Percentiles rank a stretch among this genome's conserved stretches.
Conservation (phyloP, 108 stramenopile genomes). For the Conticribra weissflogii region DNA sequence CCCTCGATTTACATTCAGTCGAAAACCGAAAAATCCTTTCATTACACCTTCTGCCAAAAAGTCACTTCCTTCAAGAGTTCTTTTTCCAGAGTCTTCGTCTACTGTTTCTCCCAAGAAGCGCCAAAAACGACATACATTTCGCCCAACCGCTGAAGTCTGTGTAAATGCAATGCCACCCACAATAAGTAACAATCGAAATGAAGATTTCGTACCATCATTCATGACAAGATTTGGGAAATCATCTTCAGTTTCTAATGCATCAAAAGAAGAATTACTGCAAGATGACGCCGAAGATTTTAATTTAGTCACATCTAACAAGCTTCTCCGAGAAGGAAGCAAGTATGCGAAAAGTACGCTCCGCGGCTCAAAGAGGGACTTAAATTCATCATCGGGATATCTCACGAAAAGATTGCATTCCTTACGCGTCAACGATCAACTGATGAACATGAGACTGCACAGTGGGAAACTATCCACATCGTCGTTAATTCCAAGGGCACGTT, state of each 20-base stretch:
- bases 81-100: not conserved
- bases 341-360: not conserved
- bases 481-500: conserved; percentile 16
- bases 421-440: conserved; percentile 24
- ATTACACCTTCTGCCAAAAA: not conserved
- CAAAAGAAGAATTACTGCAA: not conserved
- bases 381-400: conserved; percentile 24
- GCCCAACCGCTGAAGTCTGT: conserved; percentile 5
- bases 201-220: not conserved
- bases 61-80: not conserved
- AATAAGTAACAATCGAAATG: not conserved
- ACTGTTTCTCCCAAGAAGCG: conserved; percentile 2
- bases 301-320: not conserved
- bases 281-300: not conserved
- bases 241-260: not conserved
- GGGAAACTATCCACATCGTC: conserved; percentile 6
- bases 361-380: no score
- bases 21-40: not conserved
- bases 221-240: not conserved
- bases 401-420: conserved; percentile 31
- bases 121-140: conserved; percentile 23
- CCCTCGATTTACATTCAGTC: conserved; percentile 10
- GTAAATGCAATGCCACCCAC: not conserved
- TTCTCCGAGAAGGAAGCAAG: not conserved
- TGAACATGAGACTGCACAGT: conserved; percentile 32